These are phyloP conservation scores for Yamadazyma epiphylla DNA, from an alignment of 1,139 yeast species.

Conservation along the genomic window DNA sequence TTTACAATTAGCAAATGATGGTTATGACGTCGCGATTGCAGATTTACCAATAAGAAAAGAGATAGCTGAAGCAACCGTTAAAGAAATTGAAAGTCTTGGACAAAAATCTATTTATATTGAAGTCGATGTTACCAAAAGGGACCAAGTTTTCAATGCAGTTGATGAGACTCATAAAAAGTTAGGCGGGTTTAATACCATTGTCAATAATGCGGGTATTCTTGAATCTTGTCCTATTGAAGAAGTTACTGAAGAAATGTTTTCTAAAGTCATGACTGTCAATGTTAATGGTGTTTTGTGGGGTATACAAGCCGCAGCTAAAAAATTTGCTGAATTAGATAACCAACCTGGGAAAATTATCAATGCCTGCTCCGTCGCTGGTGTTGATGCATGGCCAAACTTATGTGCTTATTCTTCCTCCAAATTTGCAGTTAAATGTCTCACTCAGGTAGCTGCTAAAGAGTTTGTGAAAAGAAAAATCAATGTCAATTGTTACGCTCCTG, in stretches of 20 bases:
- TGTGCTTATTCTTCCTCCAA: slow-evolving; percentile 21
- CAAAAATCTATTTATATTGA: neutral
- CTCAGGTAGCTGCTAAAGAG: slow-evolving; percentile 15
- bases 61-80: neutral
- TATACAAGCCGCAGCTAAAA: slow-evolving; percentile 24
- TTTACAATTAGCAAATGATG: neutral
- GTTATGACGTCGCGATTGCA: neutral
- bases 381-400: slow-evolving; percentile 13
- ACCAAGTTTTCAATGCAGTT: slow-evolving; percentile 18
- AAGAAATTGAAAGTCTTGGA: neutral
- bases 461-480: neutral
- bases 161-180: slow-evolving; percentile 14
- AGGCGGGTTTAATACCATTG: slow-evolving; percentile 8
- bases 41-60: neutral
- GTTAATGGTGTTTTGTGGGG: slow-evolving; percentile 23
- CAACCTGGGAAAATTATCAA: slow-evolving; percentile 23
- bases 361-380: slow-evolving; percentile 21
- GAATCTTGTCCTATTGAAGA: slow-evolving; percentile 15
- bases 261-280: slow-evolving; percentile 15
- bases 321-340: slow-evolving; percentile 15
- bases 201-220: slow-evolving; percentile 27
- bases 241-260: slow-evolving; percentile 15
- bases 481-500: neutral
- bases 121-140: neutral
- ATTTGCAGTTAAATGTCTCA: slow-evolving; percentile 22